Conservation (phyloP, 176 grass and related monocot species). For the Bonia amplexicaulis region DNA sequence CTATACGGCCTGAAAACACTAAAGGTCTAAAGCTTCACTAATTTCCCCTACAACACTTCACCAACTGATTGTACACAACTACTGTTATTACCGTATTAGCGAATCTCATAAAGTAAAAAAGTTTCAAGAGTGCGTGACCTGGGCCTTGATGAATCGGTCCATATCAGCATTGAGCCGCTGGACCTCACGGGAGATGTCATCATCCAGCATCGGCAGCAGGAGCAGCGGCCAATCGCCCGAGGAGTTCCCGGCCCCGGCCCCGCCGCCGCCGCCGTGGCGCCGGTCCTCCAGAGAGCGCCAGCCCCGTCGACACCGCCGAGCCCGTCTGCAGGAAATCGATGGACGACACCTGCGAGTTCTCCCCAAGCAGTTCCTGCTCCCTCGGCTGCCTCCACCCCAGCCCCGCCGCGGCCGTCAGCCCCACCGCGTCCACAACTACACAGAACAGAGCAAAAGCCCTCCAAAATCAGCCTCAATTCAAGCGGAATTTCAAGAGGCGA, state of each 20-base stretch:
- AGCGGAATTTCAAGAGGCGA: constrained; percentile 4
- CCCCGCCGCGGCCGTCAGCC: constrained; percentile 63
- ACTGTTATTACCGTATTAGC: not conserved
- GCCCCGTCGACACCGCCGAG: constrained; percentile 83
- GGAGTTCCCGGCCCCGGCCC: constrained; percentile 55
- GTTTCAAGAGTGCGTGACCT: constrained; percentile 45
- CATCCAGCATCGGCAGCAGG: constrained; percentile 75
- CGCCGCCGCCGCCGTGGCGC: constrained; percentile 49
- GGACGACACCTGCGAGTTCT: constrained; percentile 99
- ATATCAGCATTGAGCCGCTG: constrained; percentile 91
- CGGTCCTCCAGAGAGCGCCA: constrained; percentile 87
- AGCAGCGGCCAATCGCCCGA: constrained; percentile 82
- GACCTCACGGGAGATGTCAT: constrained; percentile 87
- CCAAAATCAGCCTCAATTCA: constrained; percentile 29
- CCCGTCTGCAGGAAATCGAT: constrained; percentile 99
- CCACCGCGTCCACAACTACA: constrained; percentile 66
- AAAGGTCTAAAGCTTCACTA: not conserved
- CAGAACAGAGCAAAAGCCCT: constrained; percentile 19
- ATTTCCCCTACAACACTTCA: not conserved
- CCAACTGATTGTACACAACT: not conserved
- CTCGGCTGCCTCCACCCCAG: constrained; percentile 71
- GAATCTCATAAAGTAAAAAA: not conserved
- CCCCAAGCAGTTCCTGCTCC: constrained; percentile 87
- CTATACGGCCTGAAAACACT: not conserved
- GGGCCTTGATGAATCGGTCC: constrained; percentile 92